Percentiles rank a stretch among this genome's conserved stretches.
These are phyloP conservation scores for Septoria linicola DNA, from an alignment of 2,329 filamentous ascomycete species.

Conservation along the genomic window DNA sequence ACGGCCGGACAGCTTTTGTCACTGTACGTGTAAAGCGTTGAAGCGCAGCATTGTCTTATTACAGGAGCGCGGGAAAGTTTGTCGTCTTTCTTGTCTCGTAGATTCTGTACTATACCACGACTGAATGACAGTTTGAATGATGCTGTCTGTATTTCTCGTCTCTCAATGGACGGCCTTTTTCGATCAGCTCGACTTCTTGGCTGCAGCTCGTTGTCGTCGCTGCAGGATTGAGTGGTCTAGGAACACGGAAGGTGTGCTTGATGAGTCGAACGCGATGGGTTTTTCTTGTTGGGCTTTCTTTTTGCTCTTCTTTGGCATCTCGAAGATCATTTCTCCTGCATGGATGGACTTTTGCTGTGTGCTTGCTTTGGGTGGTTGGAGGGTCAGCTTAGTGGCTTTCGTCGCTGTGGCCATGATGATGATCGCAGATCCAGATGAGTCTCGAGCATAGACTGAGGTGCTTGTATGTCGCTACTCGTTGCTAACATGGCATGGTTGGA, in stretches of 20 bases:
- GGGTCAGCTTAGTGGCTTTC: not conserved
- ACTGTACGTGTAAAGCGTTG: slow-evolving; percentile 3
- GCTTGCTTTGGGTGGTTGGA: not conserved
- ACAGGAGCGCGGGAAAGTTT: not conserved
- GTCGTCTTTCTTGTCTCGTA: slow-evolving; percentile 1
- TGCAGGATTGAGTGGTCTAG: slow-evolving; percentile 12
- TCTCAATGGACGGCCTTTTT: no score
- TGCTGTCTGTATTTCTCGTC: no score
- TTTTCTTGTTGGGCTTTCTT: slow-evolving; percentile 3
- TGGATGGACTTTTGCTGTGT: not conserved
- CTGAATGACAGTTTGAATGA: not conserved
- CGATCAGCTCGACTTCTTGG: slow-evolving; percentile 1
- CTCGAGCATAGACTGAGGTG: no score
- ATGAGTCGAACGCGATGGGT: slow-evolving; percentile 16
- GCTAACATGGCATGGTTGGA: no score
- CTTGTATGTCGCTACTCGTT: no score
- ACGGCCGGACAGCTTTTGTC: not conserved
- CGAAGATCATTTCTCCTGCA: slow-evolving; percentile 6
- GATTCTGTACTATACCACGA: slow-evolving; percentile 3
- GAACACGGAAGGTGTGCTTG: slow-evolving; percentile 9
- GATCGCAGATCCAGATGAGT: not conserved
- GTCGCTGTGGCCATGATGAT: not conserved
- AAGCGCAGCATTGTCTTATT: slow-evolving; percentile 8
- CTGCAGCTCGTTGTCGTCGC: not conserved
- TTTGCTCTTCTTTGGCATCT: slow-evolving; percentile 9